Conservation (phyloP, 768 basidiomycete genomes). For the Pleurotus djamor region DNA sequence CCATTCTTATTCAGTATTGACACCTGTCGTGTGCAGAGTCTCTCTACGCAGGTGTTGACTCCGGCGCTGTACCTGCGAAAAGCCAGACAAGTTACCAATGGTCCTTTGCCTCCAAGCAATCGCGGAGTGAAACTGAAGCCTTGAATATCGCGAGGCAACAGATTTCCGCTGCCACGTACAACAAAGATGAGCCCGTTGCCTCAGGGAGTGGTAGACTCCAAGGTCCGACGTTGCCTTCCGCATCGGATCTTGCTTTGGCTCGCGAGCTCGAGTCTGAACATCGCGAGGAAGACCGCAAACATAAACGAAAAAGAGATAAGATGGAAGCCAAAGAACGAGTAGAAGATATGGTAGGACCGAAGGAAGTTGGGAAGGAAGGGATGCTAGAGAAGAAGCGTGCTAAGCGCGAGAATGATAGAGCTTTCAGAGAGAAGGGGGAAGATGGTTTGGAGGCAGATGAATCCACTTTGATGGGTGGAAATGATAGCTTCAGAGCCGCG, state of each 20-base stretch:
- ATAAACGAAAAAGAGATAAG: conserved; percentile 68
- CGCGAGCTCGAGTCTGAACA: conserved; percentile 59
- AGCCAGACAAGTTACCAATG: conserved; percentile 85
- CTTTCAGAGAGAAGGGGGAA: conserved; percentile 76
- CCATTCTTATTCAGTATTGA: neutral
- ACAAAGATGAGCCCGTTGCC: conserved; percentile 25
- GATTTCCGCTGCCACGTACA: conserved; percentile 50
- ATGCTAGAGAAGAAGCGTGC: conserved; percentile 86
- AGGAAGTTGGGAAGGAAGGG: conserved; percentile 77
- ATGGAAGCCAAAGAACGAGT: conserved; percentile 64
- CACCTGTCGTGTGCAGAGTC: conserved; percentile 31
- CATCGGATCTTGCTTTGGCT: conserved; percentile 67
- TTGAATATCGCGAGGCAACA: conserved; percentile 58
- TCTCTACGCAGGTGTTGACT: conserved; percentile 61
- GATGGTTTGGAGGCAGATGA: conserved; percentile 80
- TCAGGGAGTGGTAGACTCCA: conserved; percentile 42
- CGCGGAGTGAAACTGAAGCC: conserved; percentile 55
- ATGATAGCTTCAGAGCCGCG: conserved; percentile 80
- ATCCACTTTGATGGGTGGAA: conserved; percentile 75
- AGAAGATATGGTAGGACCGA: conserved; percentile 81
- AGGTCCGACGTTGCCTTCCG: conserved; percentile 69
- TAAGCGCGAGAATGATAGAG: conserved; percentile 64
- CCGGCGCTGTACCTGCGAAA: conserved; percentile 52
- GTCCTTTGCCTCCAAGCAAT: conserved; percentile 73
- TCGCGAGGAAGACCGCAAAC: conserved; percentile 45